These are phyloP conservation scores for Dictyostelium intermedium DNA, from an alignment of 78 protist genomes.

Conservation along the genomic window DNA sequence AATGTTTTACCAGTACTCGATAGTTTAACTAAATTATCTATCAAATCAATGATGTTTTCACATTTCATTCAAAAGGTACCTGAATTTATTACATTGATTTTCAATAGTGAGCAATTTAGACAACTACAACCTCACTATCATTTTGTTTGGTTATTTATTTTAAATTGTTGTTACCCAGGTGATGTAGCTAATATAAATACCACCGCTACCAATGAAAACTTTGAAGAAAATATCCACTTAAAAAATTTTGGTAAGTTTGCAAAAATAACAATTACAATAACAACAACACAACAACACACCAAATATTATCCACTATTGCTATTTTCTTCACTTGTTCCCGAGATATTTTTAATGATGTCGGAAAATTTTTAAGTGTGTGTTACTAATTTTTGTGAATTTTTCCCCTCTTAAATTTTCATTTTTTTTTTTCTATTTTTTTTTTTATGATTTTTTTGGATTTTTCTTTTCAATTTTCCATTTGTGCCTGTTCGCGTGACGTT, in stretches of 20 bases:
- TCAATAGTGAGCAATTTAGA: not conserved
- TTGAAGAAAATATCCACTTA: not conserved
- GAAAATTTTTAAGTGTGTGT: no score
- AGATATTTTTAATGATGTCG: no score
- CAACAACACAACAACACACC: not conserved
- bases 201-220: not conserved
- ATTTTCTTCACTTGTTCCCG: no score
- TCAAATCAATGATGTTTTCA: not conserved
- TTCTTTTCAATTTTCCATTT: no score
- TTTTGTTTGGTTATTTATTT: not conserved
- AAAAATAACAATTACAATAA: not conserved
- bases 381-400: not conserved
- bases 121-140: not conserved
- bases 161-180: not conserved
- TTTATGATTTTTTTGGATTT: not conserved
- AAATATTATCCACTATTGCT: no score
- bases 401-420: not conserved
- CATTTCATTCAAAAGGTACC: conserved; percentile 24
- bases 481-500: not conserved
- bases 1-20: not conserved
- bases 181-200: not conserved
- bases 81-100: not conserved
- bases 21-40: not conserved
- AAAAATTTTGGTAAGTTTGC: not conserved
- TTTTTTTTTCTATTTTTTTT: no score